Conservation (phyloP, 1,284 basidiomycete species). For the Hemileia vastatrix region DNA sequence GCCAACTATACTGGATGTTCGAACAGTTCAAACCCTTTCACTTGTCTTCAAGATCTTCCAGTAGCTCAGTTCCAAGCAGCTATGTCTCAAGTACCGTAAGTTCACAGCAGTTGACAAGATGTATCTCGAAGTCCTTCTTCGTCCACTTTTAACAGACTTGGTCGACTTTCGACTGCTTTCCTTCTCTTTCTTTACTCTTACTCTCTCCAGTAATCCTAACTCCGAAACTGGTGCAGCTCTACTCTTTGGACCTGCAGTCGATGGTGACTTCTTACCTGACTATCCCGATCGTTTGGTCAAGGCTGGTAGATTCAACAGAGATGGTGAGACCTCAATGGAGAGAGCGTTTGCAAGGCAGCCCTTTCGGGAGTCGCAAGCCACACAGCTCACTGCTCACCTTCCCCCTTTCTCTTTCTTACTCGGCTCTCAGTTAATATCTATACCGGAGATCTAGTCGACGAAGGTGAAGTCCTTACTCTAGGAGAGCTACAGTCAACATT, state of each 20-base stretch:
- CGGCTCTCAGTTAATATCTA: not conserved
- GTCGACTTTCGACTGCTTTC: too few relatives aligned
- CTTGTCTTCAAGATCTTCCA: conserved; percentile 1
- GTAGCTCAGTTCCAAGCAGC: not conserved
- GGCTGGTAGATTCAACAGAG: not conserved
- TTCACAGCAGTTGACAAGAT: too few relatives aligned
- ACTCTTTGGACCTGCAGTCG: not conserved
- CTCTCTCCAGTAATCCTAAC: not conserved
- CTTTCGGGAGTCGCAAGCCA: too few relatives aligned
- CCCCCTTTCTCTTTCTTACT: too few relatives aligned
- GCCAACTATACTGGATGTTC: not conserved
- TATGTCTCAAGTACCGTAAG: not conserved
- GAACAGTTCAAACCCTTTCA: not conserved
- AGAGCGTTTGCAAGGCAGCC: too few relatives aligned
- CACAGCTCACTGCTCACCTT: too few relatives aligned
- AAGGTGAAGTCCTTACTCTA: not conserved
- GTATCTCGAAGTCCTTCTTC: too few relatives aligned
- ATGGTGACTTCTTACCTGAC: not conserved
- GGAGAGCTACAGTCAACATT: not conserved
- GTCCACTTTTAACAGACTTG: too few relatives aligned
- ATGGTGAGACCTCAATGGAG: not conserved
- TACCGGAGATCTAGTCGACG: not conserved
- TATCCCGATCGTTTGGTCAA: not conserved
- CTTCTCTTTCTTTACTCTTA: too few relatives aligned
- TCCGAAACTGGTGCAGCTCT: not conserved